phyloP scores from a whole-genome alignment of 139 green algal species.

The Volvox africanus region DNA sequence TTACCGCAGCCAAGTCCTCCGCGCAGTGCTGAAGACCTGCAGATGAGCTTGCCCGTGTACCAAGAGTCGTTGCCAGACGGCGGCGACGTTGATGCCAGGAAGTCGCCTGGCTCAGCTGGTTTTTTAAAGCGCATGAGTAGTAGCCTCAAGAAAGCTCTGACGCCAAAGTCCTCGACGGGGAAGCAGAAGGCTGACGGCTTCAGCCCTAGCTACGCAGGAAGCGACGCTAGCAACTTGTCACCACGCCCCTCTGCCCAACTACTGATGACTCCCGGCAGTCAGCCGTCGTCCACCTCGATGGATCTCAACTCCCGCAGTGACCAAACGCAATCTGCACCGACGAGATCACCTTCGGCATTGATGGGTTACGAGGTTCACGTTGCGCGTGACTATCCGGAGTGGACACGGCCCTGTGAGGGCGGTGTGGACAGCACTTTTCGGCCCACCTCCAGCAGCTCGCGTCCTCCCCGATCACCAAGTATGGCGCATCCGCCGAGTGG shows the following conservation, averaged over 20 bases:
- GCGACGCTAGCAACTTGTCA: constrained; percentile 5
- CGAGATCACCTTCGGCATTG: background rate
- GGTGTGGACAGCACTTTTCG: background rate
- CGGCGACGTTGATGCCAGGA: background rate
- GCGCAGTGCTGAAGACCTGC: background rate
- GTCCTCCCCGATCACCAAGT: background rate
- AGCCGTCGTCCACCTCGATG: constrained; percentile 13
- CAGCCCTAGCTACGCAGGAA: constrained; percentile 19
- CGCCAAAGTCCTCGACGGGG: background rate
- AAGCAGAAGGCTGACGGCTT: background rate
- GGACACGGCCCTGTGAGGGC: background rate
- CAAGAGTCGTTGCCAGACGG: background rate
- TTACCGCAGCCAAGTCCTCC: background rate
- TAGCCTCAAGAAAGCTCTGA: constrained; percentile 20
- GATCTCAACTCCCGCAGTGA: constrained; percentile 31
- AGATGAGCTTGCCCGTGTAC: background rate
- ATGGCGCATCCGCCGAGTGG: background rate
- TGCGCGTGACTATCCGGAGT: background rate
- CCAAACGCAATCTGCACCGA: background rate
- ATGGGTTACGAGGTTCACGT: background rate
- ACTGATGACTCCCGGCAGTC: background rate
- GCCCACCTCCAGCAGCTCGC: background rate
- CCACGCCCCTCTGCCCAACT: background rate
- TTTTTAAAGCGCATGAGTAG: constrained; percentile 14
- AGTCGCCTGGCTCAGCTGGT: constrained; percentile 7